Percentiles rank a stretch among this genome's conserved stretches.
phyloP scores from a whole-genome alignment of 2,329 filamentous ascomycete species.

The Bipolaris sorokiniana region DNA sequence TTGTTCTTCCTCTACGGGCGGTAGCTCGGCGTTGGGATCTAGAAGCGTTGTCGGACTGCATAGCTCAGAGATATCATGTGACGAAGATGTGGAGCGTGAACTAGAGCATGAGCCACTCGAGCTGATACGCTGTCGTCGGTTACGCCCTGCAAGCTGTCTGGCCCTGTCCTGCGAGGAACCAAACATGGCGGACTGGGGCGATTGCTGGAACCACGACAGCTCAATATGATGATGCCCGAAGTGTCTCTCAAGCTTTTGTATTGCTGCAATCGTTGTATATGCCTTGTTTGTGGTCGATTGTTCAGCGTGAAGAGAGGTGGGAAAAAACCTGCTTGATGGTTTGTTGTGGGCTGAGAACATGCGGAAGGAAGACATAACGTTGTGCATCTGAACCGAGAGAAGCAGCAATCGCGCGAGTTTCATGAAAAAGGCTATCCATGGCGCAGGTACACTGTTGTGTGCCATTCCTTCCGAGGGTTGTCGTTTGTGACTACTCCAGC shows the following conservation, averaged over 20 bases:
- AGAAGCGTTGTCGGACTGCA: not conserved
- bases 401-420: not conserved
- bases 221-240: not conserved
- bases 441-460: not conserved
- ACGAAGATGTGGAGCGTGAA: constrained; percentile 23
- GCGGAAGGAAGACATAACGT: not conserved
- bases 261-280: not conserved
- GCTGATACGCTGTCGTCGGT: constrained; percentile 33
- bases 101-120: constrained; percentile 28
- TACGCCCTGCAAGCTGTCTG: constrained; percentile 43
- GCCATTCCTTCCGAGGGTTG: not conserved
- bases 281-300: constrained; percentile 5
- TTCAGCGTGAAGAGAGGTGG: constrained; percentile 2
- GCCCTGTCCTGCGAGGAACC: constrained; percentile 45
- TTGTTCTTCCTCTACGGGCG: not conserved
- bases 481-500: not conserved
- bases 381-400: not conserved
- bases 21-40: not conserved
- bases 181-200: constrained; percentile 32
- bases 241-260: not conserved
- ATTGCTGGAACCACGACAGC: not conserved
- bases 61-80: constrained; percentile 19
- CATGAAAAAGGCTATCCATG: not conserved
- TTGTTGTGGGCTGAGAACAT: constrained; percentile 1
- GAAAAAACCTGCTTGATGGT: constrained; percentile 10